phyloP scores from a whole-genome alignment of 345 rosid genomes.

The Corchorus olitorius region DNA sequence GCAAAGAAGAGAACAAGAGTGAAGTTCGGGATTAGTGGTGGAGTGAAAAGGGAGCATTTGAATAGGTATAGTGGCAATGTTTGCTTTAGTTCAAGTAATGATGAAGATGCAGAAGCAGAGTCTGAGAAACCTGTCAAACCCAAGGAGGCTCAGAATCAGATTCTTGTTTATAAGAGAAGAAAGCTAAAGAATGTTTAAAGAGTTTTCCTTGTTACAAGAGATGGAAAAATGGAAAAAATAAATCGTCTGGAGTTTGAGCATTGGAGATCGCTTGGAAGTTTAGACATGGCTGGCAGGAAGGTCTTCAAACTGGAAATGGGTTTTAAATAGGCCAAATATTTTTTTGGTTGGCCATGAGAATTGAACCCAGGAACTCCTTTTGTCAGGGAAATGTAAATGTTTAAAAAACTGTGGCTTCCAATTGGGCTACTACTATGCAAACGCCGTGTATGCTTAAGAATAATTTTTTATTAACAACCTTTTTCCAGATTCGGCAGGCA shows the following conservation, averaged over 20 bases:
- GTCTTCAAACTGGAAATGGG: too few relatives aligned
- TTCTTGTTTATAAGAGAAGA: neutral
- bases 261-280: neutral
- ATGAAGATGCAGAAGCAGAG: neutral
- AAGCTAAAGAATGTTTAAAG: neutral
- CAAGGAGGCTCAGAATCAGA: neutral
- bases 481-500: too few relatives aligned
- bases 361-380: neutral
- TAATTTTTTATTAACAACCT: too few relatives aligned
- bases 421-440: too few relatives aligned
- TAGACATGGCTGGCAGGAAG: too few relatives aligned
- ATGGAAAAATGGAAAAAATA: neutral
- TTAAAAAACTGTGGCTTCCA: too few relatives aligned
- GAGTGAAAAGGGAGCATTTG: neutral
- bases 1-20: neutral
- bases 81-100: neutral
- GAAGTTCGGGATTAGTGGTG: slow-evolving; percentile 1
- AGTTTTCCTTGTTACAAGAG: neutral
- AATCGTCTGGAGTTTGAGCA: neutral
- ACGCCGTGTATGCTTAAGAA: too few relatives aligned
- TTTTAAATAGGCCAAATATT: too few relatives aligned
- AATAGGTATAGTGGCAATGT: neutral
- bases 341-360: neutral
- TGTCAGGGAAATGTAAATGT: too few relatives aligned
- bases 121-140: neutral